These are phyloP conservation scores for Tylopilus plumbeoviolaceoides DNA, from an alignment of 768 basidiomycete species.

Conservation along the genomic window DNA sequence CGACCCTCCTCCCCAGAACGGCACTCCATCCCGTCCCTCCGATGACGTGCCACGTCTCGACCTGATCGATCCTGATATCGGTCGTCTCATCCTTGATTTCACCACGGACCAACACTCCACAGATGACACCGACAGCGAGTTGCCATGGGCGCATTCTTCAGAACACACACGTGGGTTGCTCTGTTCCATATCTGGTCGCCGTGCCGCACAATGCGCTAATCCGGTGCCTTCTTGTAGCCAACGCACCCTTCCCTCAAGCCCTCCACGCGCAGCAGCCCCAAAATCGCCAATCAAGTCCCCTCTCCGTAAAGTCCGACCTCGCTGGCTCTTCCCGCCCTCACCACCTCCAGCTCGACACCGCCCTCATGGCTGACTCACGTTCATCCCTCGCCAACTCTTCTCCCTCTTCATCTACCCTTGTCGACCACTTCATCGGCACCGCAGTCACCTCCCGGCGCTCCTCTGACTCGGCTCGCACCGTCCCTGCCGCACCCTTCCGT, in stretches of 20 bases:
- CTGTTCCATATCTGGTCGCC: slow-evolving; percentile 27
- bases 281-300: slow-evolving; percentile 34
- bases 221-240: slow-evolving; percentile 22
- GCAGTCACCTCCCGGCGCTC: slow-evolving; percentile 48
- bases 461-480: slow-evolving; percentile 63
- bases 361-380: slow-evolving; percentile 37
- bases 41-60: slow-evolving; percentile 37
- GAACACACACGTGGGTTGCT: slow-evolving; percentile 42
- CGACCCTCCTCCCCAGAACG: slow-evolving; percentile 35
- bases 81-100: slow-evolving; percentile 58
- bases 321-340: slow-evolving; percentile 37
- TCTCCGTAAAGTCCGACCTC: slow-evolving; percentile 37
- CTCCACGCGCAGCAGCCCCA: slow-evolving; percentile 22
- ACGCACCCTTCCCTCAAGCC: slow-evolving; percentile 23
- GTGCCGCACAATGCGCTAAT: slow-evolving; percentile 27
- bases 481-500: slow-evolving; percentile 49
- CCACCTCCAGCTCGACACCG: slow-evolving; percentile 60
- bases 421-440: slow-evolving; percentile 30
- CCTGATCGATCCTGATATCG: slow-evolving; percentile 54
- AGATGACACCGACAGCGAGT: slow-evolving; percentile 46
- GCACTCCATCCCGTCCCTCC: slow-evolving; percentile 20
- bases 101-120: slow-evolving; percentile 31
- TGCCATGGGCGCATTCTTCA: slow-evolving; percentile 47
- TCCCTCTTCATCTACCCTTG: slow-evolving; percentile 39
- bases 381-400: slow-evolving; percentile 42